A percentile compares a stretch with the other conserved stretches of the same genome.
phyloP scores from a whole-genome alignment of 208 protist genomes.

The Acanthamoeba polyphaga region DNA sequence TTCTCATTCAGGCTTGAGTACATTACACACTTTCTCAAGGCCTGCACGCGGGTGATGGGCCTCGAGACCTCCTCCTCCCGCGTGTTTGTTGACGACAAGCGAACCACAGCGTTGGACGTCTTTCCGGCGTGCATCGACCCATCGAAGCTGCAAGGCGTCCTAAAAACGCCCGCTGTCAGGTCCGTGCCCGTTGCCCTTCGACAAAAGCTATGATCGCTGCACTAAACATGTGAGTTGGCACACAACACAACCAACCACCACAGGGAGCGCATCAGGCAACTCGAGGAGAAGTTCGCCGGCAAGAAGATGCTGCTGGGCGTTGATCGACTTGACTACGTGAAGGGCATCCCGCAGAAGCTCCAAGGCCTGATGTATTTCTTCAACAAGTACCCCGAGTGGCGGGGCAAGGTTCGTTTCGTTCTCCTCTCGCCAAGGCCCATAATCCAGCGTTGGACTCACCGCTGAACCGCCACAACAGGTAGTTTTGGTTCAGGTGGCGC shows the following conservation, averaged over 20 bases:
- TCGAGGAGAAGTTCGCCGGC: constrained; percentile 33
- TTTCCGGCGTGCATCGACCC: constrained; percentile 51
- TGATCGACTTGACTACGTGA: constrained; percentile 35
- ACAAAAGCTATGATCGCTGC: not conserved
- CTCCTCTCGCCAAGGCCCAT: not conserved
- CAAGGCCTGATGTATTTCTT: constrained; percentile 48
- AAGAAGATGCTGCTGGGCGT: constrained; percentile 53
- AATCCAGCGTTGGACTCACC: not conserved
- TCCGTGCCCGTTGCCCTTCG: not conserved
- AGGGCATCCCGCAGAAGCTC: constrained; percentile 56
- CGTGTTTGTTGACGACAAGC: constrained; percentile 57
- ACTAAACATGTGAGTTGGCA: not conserved
- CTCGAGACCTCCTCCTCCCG: constrained; percentile 48
- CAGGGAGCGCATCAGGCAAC: constrained; percentile 38
- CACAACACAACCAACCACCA: not conserved
- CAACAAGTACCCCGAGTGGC: constrained; percentile 54
- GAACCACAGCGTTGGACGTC: constrained; percentile 12
- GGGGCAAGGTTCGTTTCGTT: not conserved
- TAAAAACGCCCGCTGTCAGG: not conserved
- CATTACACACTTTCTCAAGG: constrained; percentile 85
- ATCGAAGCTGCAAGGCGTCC: not conserved
- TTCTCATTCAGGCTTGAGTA: constrained; percentile 80
- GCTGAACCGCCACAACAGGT: not conserved
- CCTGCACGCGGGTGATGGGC: constrained; percentile 84
- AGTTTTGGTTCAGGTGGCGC: constrained; percentile 50